A percentile compares a stretch with the other conserved stretches of the same genome.
phyloP scores from a whole-genome alignment of 108 stramenopile genomes.

The Craspedostauros australis region DNA sequence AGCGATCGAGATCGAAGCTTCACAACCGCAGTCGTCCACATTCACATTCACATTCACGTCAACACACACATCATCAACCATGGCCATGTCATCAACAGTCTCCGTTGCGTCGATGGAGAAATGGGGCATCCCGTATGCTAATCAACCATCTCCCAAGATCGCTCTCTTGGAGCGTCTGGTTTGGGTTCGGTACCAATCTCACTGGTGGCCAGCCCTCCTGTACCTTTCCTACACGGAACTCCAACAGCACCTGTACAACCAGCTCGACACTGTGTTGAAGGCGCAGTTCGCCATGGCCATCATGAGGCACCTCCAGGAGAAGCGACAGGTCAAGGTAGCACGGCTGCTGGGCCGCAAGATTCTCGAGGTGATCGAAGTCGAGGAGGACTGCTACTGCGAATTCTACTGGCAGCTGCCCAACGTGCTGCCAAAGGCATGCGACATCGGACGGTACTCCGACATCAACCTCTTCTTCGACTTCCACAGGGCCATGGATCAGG shows the following conservation, averaged over 20 bases:
- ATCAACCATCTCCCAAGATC: slow-evolving; percentile 5
- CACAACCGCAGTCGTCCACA: too few species aligned
- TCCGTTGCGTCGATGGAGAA: slow-evolving; percentile 20
- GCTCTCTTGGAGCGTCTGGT: slow-evolving; percentile 23
- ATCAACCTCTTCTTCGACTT: slow-evolving; percentile 20
- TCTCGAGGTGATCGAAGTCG: slow-evolving; percentile 25
- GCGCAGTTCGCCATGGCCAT: slow-evolving; percentile 33
- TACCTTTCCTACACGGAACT: slow-evolving; percentile 23
- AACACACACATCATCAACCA: too few species aligned
- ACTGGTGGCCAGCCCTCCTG: slow-evolving; percentile 31
- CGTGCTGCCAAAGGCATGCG: slow-evolving; percentile 19
- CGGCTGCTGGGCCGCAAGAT: slow-evolving; percentile 16
- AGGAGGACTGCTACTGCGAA: slow-evolving; percentile 12
- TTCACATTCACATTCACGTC: too few species aligned
- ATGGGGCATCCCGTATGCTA: slow-evolving; percentile 23
- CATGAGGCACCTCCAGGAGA: slow-evolving; percentile 13
- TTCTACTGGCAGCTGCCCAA: slow-evolving; percentile 28
- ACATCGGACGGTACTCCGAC: slow-evolving; percentile 1
- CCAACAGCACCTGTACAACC: slow-evolving; percentile 16
- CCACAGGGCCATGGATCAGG: slow-evolving; percentile 33
- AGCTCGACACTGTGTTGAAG: slow-evolving; percentile 19
- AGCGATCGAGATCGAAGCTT: too few species aligned
- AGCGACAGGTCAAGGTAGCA: slow-evolving; percentile 12
- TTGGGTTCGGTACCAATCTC: slow-evolving; percentile 20
- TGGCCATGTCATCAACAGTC: too few species aligned